Evolutionary conservation across 1,284 basidiomycete species (phyloP), one percentile per base, ranked within the genome.

Genomic region (Singerocomus rubriflavus): DNA sequence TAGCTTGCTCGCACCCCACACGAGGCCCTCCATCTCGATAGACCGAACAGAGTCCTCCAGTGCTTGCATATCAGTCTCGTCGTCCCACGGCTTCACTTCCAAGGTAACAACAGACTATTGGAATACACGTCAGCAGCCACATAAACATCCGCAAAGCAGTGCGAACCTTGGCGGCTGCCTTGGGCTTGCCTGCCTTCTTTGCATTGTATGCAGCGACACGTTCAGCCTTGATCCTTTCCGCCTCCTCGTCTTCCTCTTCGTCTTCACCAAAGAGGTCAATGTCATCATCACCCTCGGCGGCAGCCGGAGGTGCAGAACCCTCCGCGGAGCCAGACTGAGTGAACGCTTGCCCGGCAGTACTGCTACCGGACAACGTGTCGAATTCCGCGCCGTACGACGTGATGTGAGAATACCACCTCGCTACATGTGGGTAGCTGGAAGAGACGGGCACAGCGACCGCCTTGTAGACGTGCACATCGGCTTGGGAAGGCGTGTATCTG

Each of bases 31-130:
- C 78, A 84, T 77, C 72, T 93, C 83, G 65, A 99, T 87, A 29
- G 88, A 85, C 58, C 96, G 88, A 51, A 99, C 94, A 38, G 77
- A 65, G 37, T 79, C 73, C 75, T 99, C 96, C 61, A 99, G 80
- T 50, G 76, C 88, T 47, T 69, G 80, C 93, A 99, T 94, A 76
- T 98, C 92, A 54, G 96, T 99, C 79, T 98, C 94, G 71, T 98
- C 95, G 71, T 99, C 96, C 96, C 95, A 96, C 43, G 95, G 96
- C 77, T 98, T 99, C 58, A 99, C 93, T 62, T 98, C 94, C 64
- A 98, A 77, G 48, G 97, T 99, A 48, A 96, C 93, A 56, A 96
- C 82, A 59, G 93, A 96, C 91, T 93, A 67, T 48, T 37, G 51
- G 34, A 48, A 43, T 55, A 54, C 50, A 53, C 48, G 53, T 52